phyloP scores from a whole-genome alignment of 805 yeast species.

The Saccharomycopsis fibuligera region DNA sequence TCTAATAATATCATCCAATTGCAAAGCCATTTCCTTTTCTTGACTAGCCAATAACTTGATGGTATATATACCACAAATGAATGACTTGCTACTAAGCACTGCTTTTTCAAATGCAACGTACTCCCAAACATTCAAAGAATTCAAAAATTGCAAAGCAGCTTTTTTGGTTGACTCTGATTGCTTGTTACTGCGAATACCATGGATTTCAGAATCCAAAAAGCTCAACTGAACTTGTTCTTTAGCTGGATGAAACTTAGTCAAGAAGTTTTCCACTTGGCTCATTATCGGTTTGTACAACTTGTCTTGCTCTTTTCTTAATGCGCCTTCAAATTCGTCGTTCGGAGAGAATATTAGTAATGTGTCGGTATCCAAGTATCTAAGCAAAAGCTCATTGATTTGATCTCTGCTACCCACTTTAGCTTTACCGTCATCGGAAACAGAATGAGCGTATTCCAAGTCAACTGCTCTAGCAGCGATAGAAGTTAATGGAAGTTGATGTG shows the following conservation, averaged over 20 bases:
- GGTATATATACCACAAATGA: constrained; percentile 64
- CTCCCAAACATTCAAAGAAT: constrained; percentile 61
- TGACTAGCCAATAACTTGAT: constrained; percentile 25
- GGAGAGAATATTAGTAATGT: constrained; percentile 87
- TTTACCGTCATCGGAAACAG: constrained; percentile 34
- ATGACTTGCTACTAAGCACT: constrained; percentile 79
- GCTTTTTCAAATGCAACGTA: constrained; percentile 86
- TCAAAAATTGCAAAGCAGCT: constrained; percentile 61
- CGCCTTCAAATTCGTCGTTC: constrained; percentile 72
- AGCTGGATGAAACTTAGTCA: constrained; percentile 33
- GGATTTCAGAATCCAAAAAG: constrained; percentile 70
- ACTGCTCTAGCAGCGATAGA: constrained; percentile 82
- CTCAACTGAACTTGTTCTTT: constrained; percentile 37
- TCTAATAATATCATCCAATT: constrained; percentile 64
- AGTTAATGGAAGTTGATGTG: constrained; percentile 80
- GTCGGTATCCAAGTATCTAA: constrained; percentile 90
- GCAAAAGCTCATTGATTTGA: constrained; percentile 50
- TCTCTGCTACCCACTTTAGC: constrained; percentile 58
- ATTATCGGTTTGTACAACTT: constrained; percentile 71
- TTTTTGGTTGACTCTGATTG: constrained; percentile 56
- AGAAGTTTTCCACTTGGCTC: constrained; percentile 52
- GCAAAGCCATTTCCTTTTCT: constrained; percentile 26
- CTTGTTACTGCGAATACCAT: constrained; percentile 74
- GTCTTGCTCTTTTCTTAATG: constrained; percentile 72
- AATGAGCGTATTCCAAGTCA: constrained; percentile 47